Percentiles rank a stretch among this genome's conserved stretches.
These are phyloP conservation scores for Kodamaea alishanica DNA, from an alignment of 1,139 yeast species.

Conservation along the genomic window DNA sequence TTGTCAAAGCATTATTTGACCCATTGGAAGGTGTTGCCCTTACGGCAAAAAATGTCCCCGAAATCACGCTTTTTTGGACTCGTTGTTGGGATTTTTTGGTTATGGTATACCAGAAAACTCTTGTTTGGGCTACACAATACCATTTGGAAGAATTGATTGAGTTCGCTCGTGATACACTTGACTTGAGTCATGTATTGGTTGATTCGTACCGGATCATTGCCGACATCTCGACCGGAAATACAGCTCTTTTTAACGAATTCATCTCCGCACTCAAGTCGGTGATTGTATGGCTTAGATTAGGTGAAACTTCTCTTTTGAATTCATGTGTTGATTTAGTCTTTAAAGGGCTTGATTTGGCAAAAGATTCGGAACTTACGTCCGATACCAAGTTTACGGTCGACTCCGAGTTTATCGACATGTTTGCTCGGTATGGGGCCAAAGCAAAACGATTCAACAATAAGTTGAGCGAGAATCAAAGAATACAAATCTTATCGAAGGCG, in stretches of 20 bases:
- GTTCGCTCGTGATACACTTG: constrained; percentile 83
- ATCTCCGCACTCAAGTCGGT: constrained; percentile 56
- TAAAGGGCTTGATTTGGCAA: constrained; percentile 62
- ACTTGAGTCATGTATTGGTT: constrained; percentile 65
- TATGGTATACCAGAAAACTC: constrained; percentile 64
- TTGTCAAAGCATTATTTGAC: constrained; percentile 59
- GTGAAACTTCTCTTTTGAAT: constrained; percentile 69
- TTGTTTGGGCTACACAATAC: constrained; percentile 68
- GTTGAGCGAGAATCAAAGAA: constrained; percentile 56
- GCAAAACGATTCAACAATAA: constrained; percentile 66
- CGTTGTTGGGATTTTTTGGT: constrained; percentile 67
- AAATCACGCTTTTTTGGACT: constrained; percentile 54
- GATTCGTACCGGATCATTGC: constrained; percentile 60
- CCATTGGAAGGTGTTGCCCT: constrained; percentile 54
- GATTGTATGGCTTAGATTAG: constrained; percentile 76
- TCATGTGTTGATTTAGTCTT: constrained; percentile 73
- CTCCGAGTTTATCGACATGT: constrained; percentile 45
- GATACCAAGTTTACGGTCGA: constrained; percentile 47
- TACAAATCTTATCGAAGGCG: constrained; percentile 55
- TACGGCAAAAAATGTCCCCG: constrained; percentile 9
- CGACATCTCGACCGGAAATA: constrained; percentile 16
- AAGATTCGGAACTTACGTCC: constrained; percentile 46
- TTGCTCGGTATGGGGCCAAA: constrained; percentile 62
- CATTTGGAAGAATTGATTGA: constrained; percentile 60
- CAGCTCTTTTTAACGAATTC: constrained; percentile 30